Base-by-base conservation (phyloP, 202 grass and related monocot species). In the Carex arenaria region DNA sequence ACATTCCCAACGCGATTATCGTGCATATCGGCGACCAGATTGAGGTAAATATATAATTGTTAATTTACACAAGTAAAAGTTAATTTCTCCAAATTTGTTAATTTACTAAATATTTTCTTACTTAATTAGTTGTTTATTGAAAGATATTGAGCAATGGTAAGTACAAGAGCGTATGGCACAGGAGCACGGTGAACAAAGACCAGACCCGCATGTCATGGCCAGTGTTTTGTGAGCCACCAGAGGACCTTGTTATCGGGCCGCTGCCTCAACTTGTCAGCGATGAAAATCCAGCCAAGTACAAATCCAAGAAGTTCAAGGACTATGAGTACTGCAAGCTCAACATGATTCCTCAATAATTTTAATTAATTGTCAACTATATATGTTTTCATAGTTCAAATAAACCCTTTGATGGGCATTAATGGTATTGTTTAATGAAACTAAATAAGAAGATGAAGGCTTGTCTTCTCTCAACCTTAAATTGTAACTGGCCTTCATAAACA, bases 11-110 rank as follows among this genome's bases (percentile, higher is more conserved):
- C 42, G 88, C 90, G 5, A 85, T 97, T 47, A 78, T 97, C 83
- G 51, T 97, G 61, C 92, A 94, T 49, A 82, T 97, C 19, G 94
- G 92, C 17, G 94, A 97, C 68, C 94, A 97, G 74, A 85, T 94
- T 53, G 90, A 97, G 90, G 94, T 88, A 86, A n/a, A n/a, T n/a
- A n/a, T 79, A 31, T 18, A 18, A 17, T 62, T 62, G 15, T 3
- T 43, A n/a, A n/a, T n/a, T n/a, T 54, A 3, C 32, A 61, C 11
- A 31, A 53, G 55, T 19, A 80, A 23, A 14, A 60, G 30, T 22
- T 43, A 45, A 34, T 51, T 55, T 14, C 5, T 45, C 6, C 56
- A 38, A 34, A 36, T 2, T 64, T 68, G 12, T 53, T 71, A 51
- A 66, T 57, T 30, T 28, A 20, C 1, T 71, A 10, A 1, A 1